Evolutionary conservation across 1,284 basidiomycete species (phyloP).

Genomic region (Ceratobasidium papillatum): DNA sequence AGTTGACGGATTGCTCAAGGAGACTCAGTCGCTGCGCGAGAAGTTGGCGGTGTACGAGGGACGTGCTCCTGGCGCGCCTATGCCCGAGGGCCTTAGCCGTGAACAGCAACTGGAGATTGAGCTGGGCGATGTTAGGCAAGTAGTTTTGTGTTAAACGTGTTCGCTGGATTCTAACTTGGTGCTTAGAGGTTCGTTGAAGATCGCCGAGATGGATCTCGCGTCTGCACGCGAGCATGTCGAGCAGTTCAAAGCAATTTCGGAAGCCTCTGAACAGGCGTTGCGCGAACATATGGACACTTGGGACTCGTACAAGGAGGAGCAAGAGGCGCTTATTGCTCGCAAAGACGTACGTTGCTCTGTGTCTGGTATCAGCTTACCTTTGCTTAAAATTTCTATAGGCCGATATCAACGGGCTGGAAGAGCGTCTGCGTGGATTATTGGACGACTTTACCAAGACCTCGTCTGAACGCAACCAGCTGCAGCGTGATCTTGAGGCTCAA

Average conservation of each 20-base stretch:
- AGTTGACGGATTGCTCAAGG: constrained; percentile 72
- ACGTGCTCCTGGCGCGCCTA: constrained; percentile 56
- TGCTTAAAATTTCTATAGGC: constrained; percentile 57
- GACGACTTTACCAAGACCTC: constrained; percentile 65
- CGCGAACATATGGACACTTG: constrained; percentile 73
- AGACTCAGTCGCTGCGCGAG: constrained; percentile 79
- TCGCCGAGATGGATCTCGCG: constrained; percentile 76
- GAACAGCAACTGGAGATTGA: constrained; percentile 87
- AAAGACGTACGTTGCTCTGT: constrained; percentile 63
- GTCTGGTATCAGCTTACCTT: neutral
- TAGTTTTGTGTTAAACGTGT: neutral
- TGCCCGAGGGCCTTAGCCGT: constrained; percentile 61
- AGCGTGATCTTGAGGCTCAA: constrained; percentile 64
- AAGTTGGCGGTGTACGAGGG: constrained; percentile 89
- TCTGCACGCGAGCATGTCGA: constrained; percentile 75
- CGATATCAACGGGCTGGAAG: constrained; percentile 70
- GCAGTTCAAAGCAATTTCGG: constrained; percentile 85
- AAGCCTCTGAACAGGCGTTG: constrained; percentile 81
- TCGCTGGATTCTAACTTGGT: constrained; percentile 28
- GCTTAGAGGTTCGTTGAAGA: constrained; percentile 73
- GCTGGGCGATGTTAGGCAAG: constrained; percentile 81
- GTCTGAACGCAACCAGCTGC: constrained; percentile 64
- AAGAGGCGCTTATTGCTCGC: constrained; percentile 69
- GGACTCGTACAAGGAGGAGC: constrained; percentile 78
- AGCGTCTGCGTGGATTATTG: constrained; percentile 65